A percentile compares a stretch with the other conserved stretches of the same genome.
phyloP scores from a whole-genome alignment of 2,329 filamentous ascomycete species.

The Calonectria hawksworthii region DNA sequence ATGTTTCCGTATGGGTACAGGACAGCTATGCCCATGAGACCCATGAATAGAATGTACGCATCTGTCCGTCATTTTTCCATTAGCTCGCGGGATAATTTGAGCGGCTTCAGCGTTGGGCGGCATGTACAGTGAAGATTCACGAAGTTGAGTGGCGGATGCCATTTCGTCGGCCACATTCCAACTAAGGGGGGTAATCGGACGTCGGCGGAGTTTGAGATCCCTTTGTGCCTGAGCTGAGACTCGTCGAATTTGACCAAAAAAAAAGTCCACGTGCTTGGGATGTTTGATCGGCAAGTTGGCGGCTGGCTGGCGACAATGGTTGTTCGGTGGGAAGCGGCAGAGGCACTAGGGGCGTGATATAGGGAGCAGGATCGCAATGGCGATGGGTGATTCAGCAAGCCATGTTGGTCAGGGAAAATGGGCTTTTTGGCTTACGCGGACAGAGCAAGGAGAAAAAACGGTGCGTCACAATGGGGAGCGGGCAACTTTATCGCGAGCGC shows the following conservation, averaged over 20 bases:
- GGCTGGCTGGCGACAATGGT: no score
- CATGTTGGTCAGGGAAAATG: background rate
- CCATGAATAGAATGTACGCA: conserved; percentile 43
- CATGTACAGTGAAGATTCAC: conserved; percentile 46
- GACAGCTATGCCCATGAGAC: conserved; percentile 37
- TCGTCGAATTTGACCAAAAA: background rate
- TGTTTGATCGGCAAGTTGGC: background rate
- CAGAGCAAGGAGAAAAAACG: background rate
- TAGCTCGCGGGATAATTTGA: background rate
- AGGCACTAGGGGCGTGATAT: conserved; percentile 15
- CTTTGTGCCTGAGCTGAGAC: no score
- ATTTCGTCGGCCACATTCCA: conserved; percentile 34
- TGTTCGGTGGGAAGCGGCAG: background rate
- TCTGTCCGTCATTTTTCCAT: conserved; percentile 33
- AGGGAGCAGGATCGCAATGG: conserved; percentile 1
- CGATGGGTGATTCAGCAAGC: conserved; percentile 40
- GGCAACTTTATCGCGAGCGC: conserved; percentile 10
- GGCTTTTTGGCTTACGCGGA: background rate
- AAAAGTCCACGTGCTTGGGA: background rate
- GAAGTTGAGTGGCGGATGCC: conserved; percentile 44
- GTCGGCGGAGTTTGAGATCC: background rate
- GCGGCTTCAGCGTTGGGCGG: background rate
- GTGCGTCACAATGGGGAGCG: background rate
- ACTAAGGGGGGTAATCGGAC: background rate
- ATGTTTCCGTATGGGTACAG: conserved; percentile 43